These are phyloP conservation scores for Plasmodium gaboni DNA, from an alignment of 169 alveolate genomes.

Conservation along the genomic window DNA sequence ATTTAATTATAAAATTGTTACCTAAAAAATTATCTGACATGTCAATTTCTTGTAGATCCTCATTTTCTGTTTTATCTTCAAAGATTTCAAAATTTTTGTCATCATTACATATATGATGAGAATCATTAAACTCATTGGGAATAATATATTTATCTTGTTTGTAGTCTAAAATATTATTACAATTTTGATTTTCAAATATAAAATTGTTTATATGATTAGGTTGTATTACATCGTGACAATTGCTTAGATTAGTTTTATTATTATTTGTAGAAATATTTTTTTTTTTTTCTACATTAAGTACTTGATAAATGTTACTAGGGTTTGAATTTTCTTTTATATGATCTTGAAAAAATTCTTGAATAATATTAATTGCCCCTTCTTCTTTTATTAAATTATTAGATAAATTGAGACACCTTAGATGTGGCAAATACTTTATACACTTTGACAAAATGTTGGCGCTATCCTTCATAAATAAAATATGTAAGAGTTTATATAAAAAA, in stretches of 20 bases:
- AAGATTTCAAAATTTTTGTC: no score
- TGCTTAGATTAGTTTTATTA: neutral
- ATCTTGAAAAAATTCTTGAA: constrained; percentile 14
- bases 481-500: neutral
- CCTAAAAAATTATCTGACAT: constrained; percentile 38
- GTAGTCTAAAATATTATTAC: neutral
- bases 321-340: neutral
- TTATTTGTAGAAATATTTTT: neutral
- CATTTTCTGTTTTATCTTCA: neutral
- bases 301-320: neutral
- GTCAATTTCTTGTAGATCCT: constrained; percentile 25
- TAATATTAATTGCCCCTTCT: constrained; percentile 39
- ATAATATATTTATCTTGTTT: neutral
- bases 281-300: no score
- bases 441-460: constrained; percentile 48
- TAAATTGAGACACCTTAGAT: constrained; percentile 9
- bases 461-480: constrained; percentile 16
- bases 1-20: constrained; percentile 1
- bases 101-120: no score
- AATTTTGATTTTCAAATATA: neutral
- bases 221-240: no score
- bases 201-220: no score
- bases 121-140: no score
- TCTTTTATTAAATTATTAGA: constrained; percentile 25
- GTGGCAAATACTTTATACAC: constrained; percentile 42